phyloP scores from a whole-genome alignment of 805 yeast genomes.

The Schizosaccharomyces osmophilus region DNA sequence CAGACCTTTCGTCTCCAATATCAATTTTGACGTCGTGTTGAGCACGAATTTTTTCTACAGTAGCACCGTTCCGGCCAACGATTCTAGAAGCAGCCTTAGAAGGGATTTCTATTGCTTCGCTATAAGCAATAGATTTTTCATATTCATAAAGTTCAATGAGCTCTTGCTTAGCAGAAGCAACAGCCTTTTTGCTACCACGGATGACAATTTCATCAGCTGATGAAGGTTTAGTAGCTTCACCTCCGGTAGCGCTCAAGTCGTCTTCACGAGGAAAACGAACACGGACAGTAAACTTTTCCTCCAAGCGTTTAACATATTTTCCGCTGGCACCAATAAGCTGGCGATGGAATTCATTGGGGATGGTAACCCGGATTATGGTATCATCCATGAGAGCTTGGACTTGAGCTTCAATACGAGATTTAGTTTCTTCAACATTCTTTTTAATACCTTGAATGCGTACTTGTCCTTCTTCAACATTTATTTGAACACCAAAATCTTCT shows the following conservation, averaged over 20 bases:
- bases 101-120: slow-evolving; percentile 41
- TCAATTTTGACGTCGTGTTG: slow-evolving; percentile 26
- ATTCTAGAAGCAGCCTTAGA: slow-evolving; percentile 52
- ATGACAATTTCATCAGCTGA: slow-evolving; percentile 37
- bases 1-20: slow-evolving; percentile 19
- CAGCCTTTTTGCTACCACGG: slow-evolving; percentile 81
- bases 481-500: slow-evolving; percentile 47
- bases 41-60: slow-evolving; percentile 55
- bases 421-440: slow-evolving; percentile 52
- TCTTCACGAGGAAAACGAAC: slow-evolving; percentile 42
- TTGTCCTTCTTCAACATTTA: slow-evolving; percentile 41
- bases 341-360: slow-evolving; percentile 60
- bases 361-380: slow-evolving; percentile 31
- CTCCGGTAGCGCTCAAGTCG: slow-evolving; percentile 3
- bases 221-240: slow-evolving; percentile 3
- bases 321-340: slow-evolving; percentile 68
- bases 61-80: slow-evolving; percentile 75
- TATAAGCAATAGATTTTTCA: slow-evolving; percentile 66
- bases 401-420: slow-evolving; percentile 28
- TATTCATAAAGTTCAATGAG: slow-evolving; percentile 58
- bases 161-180: slow-evolving; percentile 59
- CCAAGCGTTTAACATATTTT: slow-evolving; percentile 55
- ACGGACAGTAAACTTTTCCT: slow-evolving; percentile 62
- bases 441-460: slow-evolving; percentile 54
- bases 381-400: slow-evolving; percentile 71